Evolutionary conservation across 352 stramenopile species (phyloP), one percentile per base, ranked within the genome.

Genomic region (Phytophthora podocarpi): DNA sequence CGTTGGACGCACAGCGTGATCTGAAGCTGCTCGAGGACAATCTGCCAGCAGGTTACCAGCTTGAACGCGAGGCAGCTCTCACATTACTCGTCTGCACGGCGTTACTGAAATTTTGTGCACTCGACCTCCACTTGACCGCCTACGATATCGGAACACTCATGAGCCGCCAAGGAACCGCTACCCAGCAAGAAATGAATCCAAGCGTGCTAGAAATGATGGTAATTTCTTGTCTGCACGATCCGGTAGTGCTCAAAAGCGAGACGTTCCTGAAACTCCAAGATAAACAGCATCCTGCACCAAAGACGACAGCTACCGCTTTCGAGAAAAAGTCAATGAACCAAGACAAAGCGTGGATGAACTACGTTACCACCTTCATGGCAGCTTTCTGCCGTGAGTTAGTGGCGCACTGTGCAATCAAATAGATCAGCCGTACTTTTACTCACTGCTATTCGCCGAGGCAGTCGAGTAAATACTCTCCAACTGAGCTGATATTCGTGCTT

Each of bases 401-500:
- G n/a, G 28, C 57, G 3, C 47, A 62, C 5, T 21, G 68, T 34
- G 37, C 42, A 21, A 30, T 21, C 34, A 68, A 68, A 52, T 64
- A 70, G 35, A 20, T n/a, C 3, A 27, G 18, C 26, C 5, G 4
- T 53, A 15, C 6, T 16, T 45, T 40, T 59, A 49, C 18, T 59
- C 45, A 24, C 27, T 51, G 39, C 9, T 24, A 3, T 47, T 46
- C 20, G 9, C 21, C 3, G 53, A 45, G 3, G 54, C 21, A 49
- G 47, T 40, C 11, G 63, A 53, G 40, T 72, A 82, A n/a, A 81
- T 64, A 12, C 40, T 61, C 36, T 71, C 56, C 21, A 94, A 73
- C 54, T 93, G 82, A 54, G 59, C 64, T 31, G 84, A 68, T 41
- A 95, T 87, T 46, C 74, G 80, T 23, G 56, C 58, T 72, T 93